Evolutionary conservation across 2,329 filamentous ascomycete genomes (phyloP), one percentile per base, ranked within the genome.

Genomic region (Microascus cirrosus): DNA sequence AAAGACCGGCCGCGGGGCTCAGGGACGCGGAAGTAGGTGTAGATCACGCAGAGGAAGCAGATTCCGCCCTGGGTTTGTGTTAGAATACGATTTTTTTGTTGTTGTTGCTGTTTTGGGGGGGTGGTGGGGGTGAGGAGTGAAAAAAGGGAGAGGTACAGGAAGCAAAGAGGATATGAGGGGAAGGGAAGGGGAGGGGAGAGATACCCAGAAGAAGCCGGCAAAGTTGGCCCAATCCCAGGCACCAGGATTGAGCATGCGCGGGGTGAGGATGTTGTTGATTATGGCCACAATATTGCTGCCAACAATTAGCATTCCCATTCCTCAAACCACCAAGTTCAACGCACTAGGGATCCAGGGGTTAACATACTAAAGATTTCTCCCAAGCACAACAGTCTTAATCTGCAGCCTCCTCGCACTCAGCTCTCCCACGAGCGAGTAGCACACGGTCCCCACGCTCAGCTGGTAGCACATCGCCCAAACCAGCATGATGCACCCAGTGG

Each of bases 381-480:
- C 76, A 54, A 83, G 68, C 2, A 80, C 77, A 13, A 82, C 76
- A 1, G 79, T 80, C 69, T 82, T 81, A 34, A 75, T 72, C 60
- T 78, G 77, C 42, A 83, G 74, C 1, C 91, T 82, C 15, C 89
- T 83, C 0, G 90, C 90, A 0, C 90, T 91, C 24, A 96, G 73
- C 69, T 96, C 91, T 1, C 88, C 83, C 4, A 96, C 91, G 12
- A 96, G 81, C 0, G 90, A 94, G 73, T 95, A 96, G 71, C 87
- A 90, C 8, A 95, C 90, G 0, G 91, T 59, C 18, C 57, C 57
- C 1, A 58, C 52, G 28, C 35, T 58, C 12, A 58, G 32, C 45
- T 52, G 50, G 39, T 55, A 58, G 28, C 45, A 55, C 20, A 55
- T n/a, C 10, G 50, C 52, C 57, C 57, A 58, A 90, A 2, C 96